These are phyloP conservation scores for Suillus discolor DNA, from an alignment of 768 basidiomycete species.

Conservation along the genomic window DNA sequence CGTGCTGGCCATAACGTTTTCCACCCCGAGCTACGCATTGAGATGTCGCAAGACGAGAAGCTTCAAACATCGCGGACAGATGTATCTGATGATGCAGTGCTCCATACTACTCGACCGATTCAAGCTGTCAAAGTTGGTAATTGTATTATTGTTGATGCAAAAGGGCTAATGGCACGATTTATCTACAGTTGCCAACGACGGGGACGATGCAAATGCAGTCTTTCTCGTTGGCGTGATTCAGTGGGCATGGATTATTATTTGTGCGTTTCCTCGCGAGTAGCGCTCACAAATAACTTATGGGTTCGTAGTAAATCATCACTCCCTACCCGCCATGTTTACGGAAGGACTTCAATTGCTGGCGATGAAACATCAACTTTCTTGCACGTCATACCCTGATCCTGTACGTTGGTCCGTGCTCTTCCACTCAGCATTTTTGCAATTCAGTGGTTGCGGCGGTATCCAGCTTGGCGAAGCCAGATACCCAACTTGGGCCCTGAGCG, in stretches of 20 bases:
- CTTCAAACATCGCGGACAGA: not conserved
- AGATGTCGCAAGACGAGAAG: not conserved
- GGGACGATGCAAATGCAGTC: not conserved
- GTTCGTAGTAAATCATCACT: not conserved
- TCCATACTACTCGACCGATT: not conserved
- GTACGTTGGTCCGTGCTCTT: not conserved
- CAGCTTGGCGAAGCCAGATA: conserved; percentile 32
- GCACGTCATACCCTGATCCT: not conserved
- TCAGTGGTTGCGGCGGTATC: not conserved
- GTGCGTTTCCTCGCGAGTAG: not conserved
- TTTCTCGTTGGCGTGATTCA: not conserved
- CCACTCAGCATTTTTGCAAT: not conserved
- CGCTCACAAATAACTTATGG: not conserved
- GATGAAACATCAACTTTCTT: not conserved
- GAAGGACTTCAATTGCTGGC: not conserved
- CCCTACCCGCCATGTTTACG: not conserved
- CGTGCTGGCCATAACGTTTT: not conserved
- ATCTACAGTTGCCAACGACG: not conserved
- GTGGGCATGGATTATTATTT: not conserved
- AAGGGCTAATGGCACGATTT: not conserved
- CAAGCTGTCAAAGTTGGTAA: not conserved
- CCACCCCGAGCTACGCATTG: not conserved
- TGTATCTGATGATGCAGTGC: not conserved
- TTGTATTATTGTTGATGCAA: not conserved
- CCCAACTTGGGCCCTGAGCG: conserved; percentile 39